Evolutionary conservation across 495 filamentous ascomycete genomes (phyloP).

Genomic region (Hypoxylon crocopeplum): DNA sequence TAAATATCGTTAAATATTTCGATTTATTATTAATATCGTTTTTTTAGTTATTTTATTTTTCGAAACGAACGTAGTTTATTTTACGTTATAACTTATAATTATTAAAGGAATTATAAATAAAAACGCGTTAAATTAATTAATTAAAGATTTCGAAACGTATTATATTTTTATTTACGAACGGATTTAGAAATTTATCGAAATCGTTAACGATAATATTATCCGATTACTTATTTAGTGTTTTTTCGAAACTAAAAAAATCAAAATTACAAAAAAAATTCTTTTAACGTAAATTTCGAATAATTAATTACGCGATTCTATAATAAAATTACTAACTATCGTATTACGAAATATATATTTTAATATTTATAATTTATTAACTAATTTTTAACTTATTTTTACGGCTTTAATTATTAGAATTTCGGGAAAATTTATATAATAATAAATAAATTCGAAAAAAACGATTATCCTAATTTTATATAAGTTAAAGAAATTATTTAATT

Average conservation of each 20-base stretch:
- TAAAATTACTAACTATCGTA: slow-evolving; percentile 7
- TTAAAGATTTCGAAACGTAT: slow-evolving; percentile 4
- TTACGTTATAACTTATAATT: slow-evolving; percentile 1
- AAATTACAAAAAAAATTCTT: slow-evolving; percentile 1
- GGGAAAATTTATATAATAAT: slow-evolving; percentile 22
- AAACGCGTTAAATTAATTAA: background rate
- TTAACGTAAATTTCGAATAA: too few relatives aligned
- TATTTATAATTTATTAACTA: slow-evolving; percentile 26
- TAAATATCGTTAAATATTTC: slow-evolving; percentile 21
- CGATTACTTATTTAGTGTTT: slow-evolving; percentile 11
- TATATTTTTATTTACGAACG: slow-evolving; percentile 4
- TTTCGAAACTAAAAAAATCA: slow-evolving; percentile 6
- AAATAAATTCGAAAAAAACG: slow-evolving; percentile 23
- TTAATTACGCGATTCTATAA: background rate
- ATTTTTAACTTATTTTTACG: slow-evolving; percentile 30
- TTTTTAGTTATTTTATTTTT: slow-evolving; percentile 31
- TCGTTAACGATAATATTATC: background rate
- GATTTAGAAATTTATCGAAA: slow-evolving; percentile 1
- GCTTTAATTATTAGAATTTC: slow-evolving; percentile 16
- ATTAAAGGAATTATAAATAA: slow-evolving; percentile 8
- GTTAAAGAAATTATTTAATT: slow-evolving; percentile 10
- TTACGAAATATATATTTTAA: slow-evolving; percentile 8
- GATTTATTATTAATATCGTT: slow-evolving; percentile 25
- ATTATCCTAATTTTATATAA: slow-evolving; percentile 21
- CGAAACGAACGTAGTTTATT: slow-evolving; percentile 16